Evolutionary conservation across 805 yeast genomes (phyloP).

Genomic region (Metschnikowia drakensbergensis): DNA sequence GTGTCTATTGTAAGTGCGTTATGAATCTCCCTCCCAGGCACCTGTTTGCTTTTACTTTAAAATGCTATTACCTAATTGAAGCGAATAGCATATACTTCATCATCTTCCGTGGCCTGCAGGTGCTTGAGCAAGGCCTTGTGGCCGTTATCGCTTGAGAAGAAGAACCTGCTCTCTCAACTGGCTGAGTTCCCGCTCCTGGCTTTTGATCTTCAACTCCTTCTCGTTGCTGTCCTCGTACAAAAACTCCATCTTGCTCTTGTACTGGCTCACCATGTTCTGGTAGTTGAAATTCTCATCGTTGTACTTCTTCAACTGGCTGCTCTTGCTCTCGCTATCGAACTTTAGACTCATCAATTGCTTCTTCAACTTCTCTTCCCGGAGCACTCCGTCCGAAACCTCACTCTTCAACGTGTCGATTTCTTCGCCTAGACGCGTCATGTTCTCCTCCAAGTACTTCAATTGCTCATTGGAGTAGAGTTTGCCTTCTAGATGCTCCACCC

Average conservation of each 20-base stretch:
- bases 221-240: constrained; percentile 38
- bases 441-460: constrained; percentile 57
- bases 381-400: constrained; percentile 49
- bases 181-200: constrained; percentile 53
- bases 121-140: no score
- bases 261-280: constrained; percentile 47
- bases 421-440: constrained; percentile 50
- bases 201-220: constrained; percentile 41
- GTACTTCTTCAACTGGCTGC: constrained; percentile 46
- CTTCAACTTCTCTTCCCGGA: constrained; percentile 47
- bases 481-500: constrained; percentile 44
- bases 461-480: constrained; percentile 50
- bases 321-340: constrained; percentile 49
- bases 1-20: no score
- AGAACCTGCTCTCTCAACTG: constrained; percentile 50
- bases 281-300: constrained; percentile 57
- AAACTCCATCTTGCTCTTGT: constrained; percentile 36
- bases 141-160: constrained; percentile 5
- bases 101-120: no score
- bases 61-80: no score
- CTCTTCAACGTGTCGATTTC: constrained; percentile 47
- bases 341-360: constrained; percentile 53
- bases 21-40: no score
- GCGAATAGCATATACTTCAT: no score
- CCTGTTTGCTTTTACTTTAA: no score